Conservation (phyloP, 139 green algal species). For the Coccomyxa sp. region DNA sequence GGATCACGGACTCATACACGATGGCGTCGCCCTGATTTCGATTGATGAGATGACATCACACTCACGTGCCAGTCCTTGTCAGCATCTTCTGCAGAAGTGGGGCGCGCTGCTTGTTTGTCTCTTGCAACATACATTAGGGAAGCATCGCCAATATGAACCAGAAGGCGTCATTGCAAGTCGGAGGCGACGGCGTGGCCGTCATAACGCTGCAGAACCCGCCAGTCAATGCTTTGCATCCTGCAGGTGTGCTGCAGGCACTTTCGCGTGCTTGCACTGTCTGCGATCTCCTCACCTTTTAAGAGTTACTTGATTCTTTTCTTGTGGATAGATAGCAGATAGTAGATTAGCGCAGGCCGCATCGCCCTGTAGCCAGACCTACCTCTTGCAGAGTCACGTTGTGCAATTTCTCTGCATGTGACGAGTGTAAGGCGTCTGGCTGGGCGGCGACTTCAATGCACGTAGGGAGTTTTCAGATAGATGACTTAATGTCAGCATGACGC, state of each 20-base stretch:
- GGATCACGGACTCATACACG: no score
- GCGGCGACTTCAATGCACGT: no score
- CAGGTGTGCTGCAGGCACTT: slow-evolving; percentile 33
- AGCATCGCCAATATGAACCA: no score
- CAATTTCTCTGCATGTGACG: background rate
- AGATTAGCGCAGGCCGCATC: background rate
- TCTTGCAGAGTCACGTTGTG: background rate
- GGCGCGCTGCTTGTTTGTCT: no score
- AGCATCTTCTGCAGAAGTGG: no score
- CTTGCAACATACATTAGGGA: no score
- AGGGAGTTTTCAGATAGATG: background rate
- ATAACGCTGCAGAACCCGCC: slow-evolving; percentile 89
- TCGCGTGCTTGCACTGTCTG: background rate
- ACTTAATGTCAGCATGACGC: background rate
- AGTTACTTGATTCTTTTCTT: background rate
- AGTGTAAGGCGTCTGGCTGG: no score
- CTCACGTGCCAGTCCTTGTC: no score
- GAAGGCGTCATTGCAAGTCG: slow-evolving; percentile 20
- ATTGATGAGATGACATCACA: no score
- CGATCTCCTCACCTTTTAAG: background rate
- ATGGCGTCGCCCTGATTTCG: no score
- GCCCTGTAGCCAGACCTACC: background rate
- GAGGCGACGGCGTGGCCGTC: slow-evolving; percentile 74
- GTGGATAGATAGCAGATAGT: background rate
- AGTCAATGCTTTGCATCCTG: slow-evolving; percentile 91